Base-by-base conservation (phyloP, 192 early-diverging fungal species). In the Coemansia sp. region DNA sequence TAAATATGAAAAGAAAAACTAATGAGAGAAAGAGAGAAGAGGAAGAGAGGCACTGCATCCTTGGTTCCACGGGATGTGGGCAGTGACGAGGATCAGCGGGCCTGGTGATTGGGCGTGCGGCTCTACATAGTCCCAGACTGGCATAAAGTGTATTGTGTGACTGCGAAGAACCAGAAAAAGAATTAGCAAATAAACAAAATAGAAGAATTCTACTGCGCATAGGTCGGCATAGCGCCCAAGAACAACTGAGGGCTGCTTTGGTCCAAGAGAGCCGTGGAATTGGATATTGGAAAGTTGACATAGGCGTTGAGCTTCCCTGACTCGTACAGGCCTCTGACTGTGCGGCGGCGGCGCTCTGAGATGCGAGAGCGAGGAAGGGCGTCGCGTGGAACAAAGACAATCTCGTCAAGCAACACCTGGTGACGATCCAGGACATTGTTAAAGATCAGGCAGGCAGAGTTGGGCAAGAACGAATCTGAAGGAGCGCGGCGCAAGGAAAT, bases 391-490 rank as follows among this genome's bases (percentile, higher is more conserved):
- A 92, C 77, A 62, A 92, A 74, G 5, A 88, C 85, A 39, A 94
- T 83, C 36, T 87, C 86, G 65, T 91, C 91, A 2, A 90, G 77
- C 62, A 92, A 75, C 48, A 93, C 86, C 55, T 81, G 79, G 69
- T 93, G 91, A 31, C 85, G 80, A 45, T 93, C 89, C 21, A 94
- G 68, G 16, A 92, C 84, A 11, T 84, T 83, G 62, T 87, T 83
- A 55, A 92, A 82, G 20, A 92, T 71, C 23, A 83, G 68, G 26
- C 89, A 82, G 0, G 88, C 82, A 18, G 88, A 51, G 58, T 87
- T 84, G 11, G 84, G 74, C 45, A 87, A 69, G 59, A 71, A 66
- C 50, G 74, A 66, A 10, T 67, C 58, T 0, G 68, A 66, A 13
- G 74, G 74, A 34, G 67, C 53, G 28, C 65, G 57, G 48, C 69